phyloP scores from a whole-genome alignment of 139 green algal genomes.

The Nannochloris sp. region DNA sequence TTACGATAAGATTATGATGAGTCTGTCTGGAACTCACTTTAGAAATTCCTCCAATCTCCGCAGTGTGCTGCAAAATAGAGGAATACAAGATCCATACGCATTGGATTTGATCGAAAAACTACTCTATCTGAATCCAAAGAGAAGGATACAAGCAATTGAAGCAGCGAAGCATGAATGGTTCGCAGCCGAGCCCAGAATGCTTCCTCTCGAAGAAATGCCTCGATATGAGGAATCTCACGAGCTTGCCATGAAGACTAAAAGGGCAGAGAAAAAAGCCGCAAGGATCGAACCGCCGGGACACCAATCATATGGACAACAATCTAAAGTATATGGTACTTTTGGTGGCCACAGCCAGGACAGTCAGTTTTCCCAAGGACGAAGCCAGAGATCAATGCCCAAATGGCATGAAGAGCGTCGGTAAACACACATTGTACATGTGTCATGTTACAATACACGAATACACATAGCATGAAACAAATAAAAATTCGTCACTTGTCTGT shows the following conservation, averaged over 20 bases:
- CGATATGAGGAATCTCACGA: constrained; percentile 12
- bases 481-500: background rate
- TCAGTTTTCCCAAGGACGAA: background rate
- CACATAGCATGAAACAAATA: no score
- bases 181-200: background rate
- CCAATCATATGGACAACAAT: background rate
- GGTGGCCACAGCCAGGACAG: background rate
- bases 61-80: background rate
- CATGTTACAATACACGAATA: no score
- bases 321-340: background rate
- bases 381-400: background rate
- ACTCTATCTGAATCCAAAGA: constrained; percentile 58
- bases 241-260: constrained; percentile 9
- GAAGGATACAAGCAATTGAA: constrained; percentile 46
- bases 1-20: background rate
- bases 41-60: background rate
- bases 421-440: background rate
- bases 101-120: constrained; percentile 57
- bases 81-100: constrained; percentile 25
- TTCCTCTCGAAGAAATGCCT: constrained; percentile 5
- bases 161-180: constrained; percentile 28
- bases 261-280: background rate
- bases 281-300: background rate
- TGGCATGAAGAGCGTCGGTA: constrained; percentile 1
- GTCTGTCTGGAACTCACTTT: background rate